Conservation (phyloP, 495 filamentous ascomycete species). For the Parathielavia appendiculata region DNA sequence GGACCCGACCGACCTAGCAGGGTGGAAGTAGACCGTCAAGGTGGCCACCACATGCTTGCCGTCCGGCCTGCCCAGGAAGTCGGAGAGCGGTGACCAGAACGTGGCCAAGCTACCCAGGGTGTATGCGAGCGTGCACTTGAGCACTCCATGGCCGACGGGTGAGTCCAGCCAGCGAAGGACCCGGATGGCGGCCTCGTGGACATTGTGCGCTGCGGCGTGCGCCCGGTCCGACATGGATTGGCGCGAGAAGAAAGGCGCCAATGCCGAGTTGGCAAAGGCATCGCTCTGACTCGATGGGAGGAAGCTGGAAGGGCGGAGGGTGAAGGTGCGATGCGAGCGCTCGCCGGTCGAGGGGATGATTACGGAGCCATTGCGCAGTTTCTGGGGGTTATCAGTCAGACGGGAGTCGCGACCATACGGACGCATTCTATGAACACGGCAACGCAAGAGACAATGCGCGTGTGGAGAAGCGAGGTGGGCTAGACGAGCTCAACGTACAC, state of each 20-base stretch:
- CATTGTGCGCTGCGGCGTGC: constrained; percentile 29
- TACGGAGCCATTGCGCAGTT: constrained; percentile 57
- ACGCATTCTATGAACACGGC: background rate
- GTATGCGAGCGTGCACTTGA: constrained; percentile 94
- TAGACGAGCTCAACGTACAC: constrained; percentile 19
- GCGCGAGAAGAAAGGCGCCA: constrained; percentile 15
- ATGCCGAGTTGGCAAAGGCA: constrained; percentile 17
- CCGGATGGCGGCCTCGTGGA: constrained; percentile 20
- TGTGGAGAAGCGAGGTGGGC: background rate
- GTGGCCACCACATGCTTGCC: constrained; percentile 95
- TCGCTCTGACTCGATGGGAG: constrained; percentile 26
- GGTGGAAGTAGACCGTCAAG: constrained; percentile 93
- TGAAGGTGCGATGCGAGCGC: constrained; percentile 53
- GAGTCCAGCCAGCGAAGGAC: constrained; percentile 44
- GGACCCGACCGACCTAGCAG: constrained; percentile 81
- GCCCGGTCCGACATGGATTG: constrained; percentile 26
- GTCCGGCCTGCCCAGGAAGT: constrained; percentile 75
- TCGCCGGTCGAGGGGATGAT: constrained; percentile 58
- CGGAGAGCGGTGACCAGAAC: constrained; percentile 68
- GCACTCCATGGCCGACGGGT: constrained; percentile 62
- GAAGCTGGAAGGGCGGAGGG: constrained; percentile 40
- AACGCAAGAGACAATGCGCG: background rate
- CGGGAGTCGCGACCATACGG: background rate
- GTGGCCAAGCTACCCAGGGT: constrained; percentile 82
- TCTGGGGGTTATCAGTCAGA: constrained; percentile 28